phyloP scores from a whole-genome alignment of 2,329 filamentous ascomycete genomes.

The Verticillium longisporum region DNA sequence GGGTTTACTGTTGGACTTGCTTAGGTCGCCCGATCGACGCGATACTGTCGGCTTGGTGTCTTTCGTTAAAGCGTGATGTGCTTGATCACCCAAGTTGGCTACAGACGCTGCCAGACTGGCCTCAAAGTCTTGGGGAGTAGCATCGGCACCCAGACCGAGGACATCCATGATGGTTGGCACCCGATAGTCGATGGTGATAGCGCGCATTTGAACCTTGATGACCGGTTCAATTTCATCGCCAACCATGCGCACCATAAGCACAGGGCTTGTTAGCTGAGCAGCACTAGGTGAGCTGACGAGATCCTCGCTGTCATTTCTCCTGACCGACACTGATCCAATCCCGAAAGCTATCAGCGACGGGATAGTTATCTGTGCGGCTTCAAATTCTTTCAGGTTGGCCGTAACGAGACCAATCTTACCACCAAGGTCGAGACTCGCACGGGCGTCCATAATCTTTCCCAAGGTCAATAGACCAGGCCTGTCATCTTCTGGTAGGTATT shows the following conservation, averaged over 20 bases:
- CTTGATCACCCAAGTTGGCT: constrained; percentile 63
- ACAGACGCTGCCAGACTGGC: constrained; percentile 72
- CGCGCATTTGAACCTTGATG: constrained; percentile 80
- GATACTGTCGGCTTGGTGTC: constrained; percentile 4
- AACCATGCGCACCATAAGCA: constrained; percentile 83
- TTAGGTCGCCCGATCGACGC: constrained; percentile 4
- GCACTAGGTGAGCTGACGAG: constrained; percentile 52
- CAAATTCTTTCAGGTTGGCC: constrained; percentile 53
- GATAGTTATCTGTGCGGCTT: constrained; percentile 75
- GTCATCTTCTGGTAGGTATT: constrained; percentile 94
- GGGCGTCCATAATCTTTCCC: constrained; percentile 55
- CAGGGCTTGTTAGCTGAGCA: constrained; percentile 28
- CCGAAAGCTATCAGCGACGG: constrained; percentile 79
- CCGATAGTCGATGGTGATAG: constrained; percentile 81
- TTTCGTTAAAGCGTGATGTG: constrained; percentile 39
- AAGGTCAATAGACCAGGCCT: constrained; percentile 81
- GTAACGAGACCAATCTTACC: constrained; percentile 61
- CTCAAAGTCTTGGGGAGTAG: constrained; percentile 67
- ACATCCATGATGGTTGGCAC: constrained; percentile 78
- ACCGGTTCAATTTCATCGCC: constrained; percentile 92
- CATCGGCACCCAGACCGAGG: constrained; percentile 61
- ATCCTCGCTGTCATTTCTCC: constrained; percentile 62
- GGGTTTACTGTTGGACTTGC: constrained; percentile 36
- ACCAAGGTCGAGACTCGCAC: constrained; percentile 56
- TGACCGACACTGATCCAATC: constrained; percentile 54